Conservation (phyloP, 306 rosid species). For the Castanospermum australe region DNA sequence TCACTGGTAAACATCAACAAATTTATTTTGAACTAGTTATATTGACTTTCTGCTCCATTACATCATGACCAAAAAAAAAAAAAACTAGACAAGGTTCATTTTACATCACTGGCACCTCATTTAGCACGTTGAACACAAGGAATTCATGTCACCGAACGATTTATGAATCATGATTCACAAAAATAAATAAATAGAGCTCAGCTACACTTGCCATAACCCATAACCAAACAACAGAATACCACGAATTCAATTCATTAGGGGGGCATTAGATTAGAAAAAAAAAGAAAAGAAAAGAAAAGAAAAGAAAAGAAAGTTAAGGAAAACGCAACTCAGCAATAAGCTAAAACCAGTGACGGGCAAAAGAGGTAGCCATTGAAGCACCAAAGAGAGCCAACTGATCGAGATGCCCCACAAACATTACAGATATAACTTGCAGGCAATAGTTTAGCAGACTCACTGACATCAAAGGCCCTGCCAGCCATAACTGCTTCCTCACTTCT, state of each 20-base stretch:
- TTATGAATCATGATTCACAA: too few relatives aligned
- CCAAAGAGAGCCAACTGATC: slow-evolving; percentile 61
- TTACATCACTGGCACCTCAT: neutral
- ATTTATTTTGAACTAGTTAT: neutral
- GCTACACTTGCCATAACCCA: neutral
- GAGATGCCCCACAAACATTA: slow-evolving; percentile 81
- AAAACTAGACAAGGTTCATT: neutral
- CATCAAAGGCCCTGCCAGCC: slow-evolving; percentile 80
- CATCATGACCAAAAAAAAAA: too few relatives aligned
- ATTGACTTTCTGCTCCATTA: neutral
- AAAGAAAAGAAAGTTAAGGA: neutral
- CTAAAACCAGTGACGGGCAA: slow-evolving; percentile 72
- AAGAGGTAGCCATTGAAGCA: slow-evolving; percentile 79
- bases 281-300: too few relatives aligned
- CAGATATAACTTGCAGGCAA: slow-evolving; percentile 58
- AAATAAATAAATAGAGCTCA: neutral
- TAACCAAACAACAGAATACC: neutral
- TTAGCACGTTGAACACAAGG: neutral
- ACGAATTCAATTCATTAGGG: neutral
- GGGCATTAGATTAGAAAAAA: too few relatives aligned
- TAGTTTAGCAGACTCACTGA: slow-evolving; percentile 49
- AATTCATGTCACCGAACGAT: too few relatives aligned
- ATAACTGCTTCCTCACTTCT: slow-evolving; percentile 72
- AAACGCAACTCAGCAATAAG: slow-evolving; percentile 53
- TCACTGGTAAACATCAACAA: too few relatives aligned